Conservation (phyloP, 2,329 filamentous ascomycete genomes). For the Sporothrix mexicana region DNA sequence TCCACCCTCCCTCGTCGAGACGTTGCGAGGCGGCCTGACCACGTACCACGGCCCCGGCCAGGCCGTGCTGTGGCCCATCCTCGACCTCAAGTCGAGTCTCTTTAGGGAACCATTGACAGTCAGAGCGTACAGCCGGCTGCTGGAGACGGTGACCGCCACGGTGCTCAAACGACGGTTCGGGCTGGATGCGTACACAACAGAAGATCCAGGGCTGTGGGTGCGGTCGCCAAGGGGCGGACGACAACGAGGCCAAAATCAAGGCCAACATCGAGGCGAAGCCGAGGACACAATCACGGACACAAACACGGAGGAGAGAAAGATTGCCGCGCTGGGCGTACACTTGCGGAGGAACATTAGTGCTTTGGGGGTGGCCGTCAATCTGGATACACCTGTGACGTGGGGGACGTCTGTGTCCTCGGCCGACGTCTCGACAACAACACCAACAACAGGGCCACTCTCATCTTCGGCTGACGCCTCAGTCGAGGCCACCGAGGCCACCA, state of each 20-base stretch:
- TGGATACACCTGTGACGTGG: constrained; percentile 61
- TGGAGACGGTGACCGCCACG: constrained; percentile 77
- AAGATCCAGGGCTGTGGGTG: constrained; percentile 87
- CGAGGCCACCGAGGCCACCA: constrained; percentile 49
- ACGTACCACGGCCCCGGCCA: constrained; percentile 97
- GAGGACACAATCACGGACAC: not conserved
- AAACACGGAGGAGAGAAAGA: constrained; percentile 64
- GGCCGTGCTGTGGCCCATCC: constrained; percentile 85
- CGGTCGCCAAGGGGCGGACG: constrained; percentile 37
- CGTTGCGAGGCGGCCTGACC: constrained; percentile 84
- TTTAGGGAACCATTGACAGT: constrained; percentile 61
- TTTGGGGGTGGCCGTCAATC: constrained; percentile 82
- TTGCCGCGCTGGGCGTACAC: constrained; percentile 92
- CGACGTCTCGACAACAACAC: too few relatives aligned
- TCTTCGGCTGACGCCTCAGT: not conserved
- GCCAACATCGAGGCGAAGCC: too few relatives aligned
- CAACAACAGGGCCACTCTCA: not conserved
- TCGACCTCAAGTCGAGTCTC: constrained; percentile 69
- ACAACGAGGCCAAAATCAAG: not conserved
- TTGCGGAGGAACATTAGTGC: constrained; percentile 81
- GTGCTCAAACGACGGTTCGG: constrained; percentile 63
- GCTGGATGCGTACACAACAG: constrained; percentile 67
- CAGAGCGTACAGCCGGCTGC: constrained; percentile 74
- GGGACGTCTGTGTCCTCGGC: constrained; percentile 35
- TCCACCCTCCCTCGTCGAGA: constrained; percentile 68